These are phyloP conservation scores for Aspergillus homomorphus DNA, from an alignment of 495 filamentous ascomycete genomes.

Conservation along the genomic window DNA sequence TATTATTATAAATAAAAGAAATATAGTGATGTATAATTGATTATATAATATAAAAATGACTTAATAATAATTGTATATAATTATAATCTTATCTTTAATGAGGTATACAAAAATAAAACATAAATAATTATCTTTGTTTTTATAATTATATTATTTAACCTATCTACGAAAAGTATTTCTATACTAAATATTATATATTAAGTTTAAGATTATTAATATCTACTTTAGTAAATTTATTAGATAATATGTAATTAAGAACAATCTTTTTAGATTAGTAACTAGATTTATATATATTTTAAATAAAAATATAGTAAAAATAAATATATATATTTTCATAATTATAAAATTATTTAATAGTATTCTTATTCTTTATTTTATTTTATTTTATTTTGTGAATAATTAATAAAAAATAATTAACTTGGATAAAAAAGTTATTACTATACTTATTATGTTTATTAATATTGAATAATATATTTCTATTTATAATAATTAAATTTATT, in stretches of 20 bases:
- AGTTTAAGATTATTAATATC: background rate
- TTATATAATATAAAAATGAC: background rate
- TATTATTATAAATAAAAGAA: background rate
- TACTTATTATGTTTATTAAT: constrained; percentile 2
- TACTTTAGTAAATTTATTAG: background rate
- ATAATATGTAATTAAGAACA: background rate
- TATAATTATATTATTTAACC: background rate
- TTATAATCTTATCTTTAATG: no score
- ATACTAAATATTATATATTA: background rate
- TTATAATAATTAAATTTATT: no score
- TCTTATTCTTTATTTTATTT: background rate
- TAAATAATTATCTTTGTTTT: background rate
- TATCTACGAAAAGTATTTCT: background rate
- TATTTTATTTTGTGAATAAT: background rate
- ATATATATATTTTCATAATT: background rate
- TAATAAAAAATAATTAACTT: no score
- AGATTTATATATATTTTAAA: background rate
- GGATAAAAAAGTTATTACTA: background rate
- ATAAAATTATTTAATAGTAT: background rate
- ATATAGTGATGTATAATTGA: background rate
- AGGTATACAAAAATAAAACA: no score
- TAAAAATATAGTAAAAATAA: background rate
- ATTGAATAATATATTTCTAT: background rate
- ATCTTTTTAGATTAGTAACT: background rate
- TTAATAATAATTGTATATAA: no score